Evolutionary conservation across 305 asterid genomes (phyloP).

Genomic region (Euphrasia arctica): DNA sequence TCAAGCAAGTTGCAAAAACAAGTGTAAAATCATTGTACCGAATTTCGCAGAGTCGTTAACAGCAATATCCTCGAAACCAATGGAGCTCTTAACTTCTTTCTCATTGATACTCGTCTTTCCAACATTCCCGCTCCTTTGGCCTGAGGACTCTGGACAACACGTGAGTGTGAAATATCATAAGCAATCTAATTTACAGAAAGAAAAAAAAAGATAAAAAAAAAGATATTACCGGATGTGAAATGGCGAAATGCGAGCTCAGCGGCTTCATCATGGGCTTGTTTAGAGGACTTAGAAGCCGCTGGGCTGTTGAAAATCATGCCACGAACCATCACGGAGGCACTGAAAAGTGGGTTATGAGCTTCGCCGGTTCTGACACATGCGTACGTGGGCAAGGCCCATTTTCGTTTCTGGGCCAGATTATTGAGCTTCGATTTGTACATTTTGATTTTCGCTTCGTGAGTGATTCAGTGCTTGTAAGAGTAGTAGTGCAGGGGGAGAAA

Average conservation of each 20-base stretch:
- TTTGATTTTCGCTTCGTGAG: not conserved
- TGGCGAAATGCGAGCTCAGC: conserved; percentile 47
- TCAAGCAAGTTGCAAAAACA: not conserved
- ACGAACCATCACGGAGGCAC: conserved; percentile 46
- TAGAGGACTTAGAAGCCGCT: conserved; percentile 36
- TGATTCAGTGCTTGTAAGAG: not conserved
- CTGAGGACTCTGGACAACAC: conserved; percentile 25
- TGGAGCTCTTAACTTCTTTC: conserved; percentile 20
- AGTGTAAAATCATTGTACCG: not conserved
- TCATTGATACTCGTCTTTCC: conserved; percentile 2
- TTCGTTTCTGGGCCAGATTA: conserved; percentile 41
- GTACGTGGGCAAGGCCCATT: conserved; percentile 46
- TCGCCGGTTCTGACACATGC: conserved; percentile 40
- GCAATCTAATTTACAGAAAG: not conserved
- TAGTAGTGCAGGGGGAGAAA: not conserved
- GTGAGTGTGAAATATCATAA: not conserved
- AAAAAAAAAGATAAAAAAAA: not conserved
- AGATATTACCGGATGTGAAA: conserved; percentile 36
- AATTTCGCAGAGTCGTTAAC: conserved; percentile 13
- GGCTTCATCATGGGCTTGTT: conserved; percentile 46
- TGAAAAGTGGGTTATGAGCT: conserved; percentile 49
- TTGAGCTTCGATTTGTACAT: conserved; percentile 59
- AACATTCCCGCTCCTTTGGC: conserved; percentile 2
- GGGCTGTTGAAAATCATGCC: conserved; percentile 38
- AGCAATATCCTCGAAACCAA: conserved; percentile 15